phyloP scores from a whole-genome alignment of 345 rosid genomes.

The Populus ilicifolia region DNA sequence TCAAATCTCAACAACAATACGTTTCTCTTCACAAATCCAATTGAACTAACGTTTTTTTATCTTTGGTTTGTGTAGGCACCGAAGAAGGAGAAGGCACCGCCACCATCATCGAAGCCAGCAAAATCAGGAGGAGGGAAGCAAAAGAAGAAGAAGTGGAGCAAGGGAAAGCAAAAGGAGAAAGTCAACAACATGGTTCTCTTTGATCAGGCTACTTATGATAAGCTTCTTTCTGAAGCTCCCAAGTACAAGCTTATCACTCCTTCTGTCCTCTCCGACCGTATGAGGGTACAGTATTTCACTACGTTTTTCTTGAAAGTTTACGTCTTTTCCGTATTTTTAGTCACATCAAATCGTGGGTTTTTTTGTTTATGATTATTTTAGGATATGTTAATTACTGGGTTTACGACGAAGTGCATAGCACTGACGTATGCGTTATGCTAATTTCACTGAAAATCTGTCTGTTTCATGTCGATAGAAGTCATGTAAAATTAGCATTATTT shows the following conservation, averaged over 20 bases:
- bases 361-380: not conserved
- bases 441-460: not conserved
- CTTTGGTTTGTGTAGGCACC: slow-evolving; percentile 35
- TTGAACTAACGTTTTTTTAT: not conserved
- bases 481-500: not conserved
- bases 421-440: not conserved
- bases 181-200: slow-evolving; percentile 34
- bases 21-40: not conserved
- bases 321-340: not conserved
- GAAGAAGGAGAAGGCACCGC: slow-evolving; percentile 52
- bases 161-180: slow-evolving; percentile 35
- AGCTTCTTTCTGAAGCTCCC: slow-evolving; percentile 29
- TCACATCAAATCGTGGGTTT: not conserved
- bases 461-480: not conserved
- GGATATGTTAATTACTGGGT: not conserved
- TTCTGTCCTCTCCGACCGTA: slow-evolving; percentile 29
- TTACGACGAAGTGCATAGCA: not conserved
- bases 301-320: not conserved
- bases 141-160: slow-evolving; percentile 49
- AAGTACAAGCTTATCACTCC: slow-evolving; percentile 35
- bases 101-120: slow-evolving; percentile 52
- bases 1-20: not conserved
- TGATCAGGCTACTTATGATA: slow-evolving; percentile 30
- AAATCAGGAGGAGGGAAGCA: slow-evolving; percentile 57
- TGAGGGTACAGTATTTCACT: slow-evolving; percentile 13